phyloP scores from a whole-genome alignment of 371 early-diverging fungal species.

The Apophysomyces trapeziformis region DNA sequence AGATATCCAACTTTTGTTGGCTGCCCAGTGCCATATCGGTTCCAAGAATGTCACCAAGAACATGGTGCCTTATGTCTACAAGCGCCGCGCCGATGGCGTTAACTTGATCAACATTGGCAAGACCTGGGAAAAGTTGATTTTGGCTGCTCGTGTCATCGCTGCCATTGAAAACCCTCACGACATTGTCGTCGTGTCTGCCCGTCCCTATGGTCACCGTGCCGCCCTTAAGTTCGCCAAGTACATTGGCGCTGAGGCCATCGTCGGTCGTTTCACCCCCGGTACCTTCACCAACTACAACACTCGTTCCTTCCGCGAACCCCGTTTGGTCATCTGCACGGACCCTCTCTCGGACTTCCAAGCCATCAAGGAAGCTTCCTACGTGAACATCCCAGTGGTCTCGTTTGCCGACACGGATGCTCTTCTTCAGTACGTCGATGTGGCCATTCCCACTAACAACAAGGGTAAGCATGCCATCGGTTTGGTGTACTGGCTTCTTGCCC shows the following conservation, averaged over 20 bases:
- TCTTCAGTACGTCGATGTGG: slow-evolving; percentile 95
- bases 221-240: slow-evolving; percentile 98
- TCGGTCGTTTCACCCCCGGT: slow-evolving; percentile 99
- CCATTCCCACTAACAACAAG: slow-evolving; percentile 99
- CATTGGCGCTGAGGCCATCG: slow-evolving; percentile 97
- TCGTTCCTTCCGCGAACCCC: slow-evolving; percentile 98
- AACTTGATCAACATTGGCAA: slow-evolving; percentile 98
- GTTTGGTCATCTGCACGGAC: slow-evolving; percentile 97
- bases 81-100: slow-evolving; percentile 93
- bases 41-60: slow-evolving; percentile 87
- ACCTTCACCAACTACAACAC: slow-evolving; percentile 99
- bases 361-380: slow-evolving; percentile 97
- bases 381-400: slow-evolving; percentile 99
- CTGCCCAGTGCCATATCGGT: slow-evolving; percentile 93
- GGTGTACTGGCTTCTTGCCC: slow-evolving; percentile 96
- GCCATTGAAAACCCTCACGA: slow-evolving; percentile 96
- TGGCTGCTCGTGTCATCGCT: slow-evolving; percentile 98
- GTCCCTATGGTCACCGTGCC: slow-evolving; percentile 98
- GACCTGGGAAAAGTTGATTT: slow-evolving; percentile 99
- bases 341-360: slow-evolving; percentile 99
- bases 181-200: slow-evolving; percentile 95
- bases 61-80: slow-evolving; percentile 93
- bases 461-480: slow-evolving; percentile 98
- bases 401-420: slow-evolving; percentile 98
- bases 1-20: slow-evolving; percentile 91